phyloP scores from a whole-genome alignment of 495 filamentous ascomycete genomes.

The Clavariopsis aquatica region DNA sequence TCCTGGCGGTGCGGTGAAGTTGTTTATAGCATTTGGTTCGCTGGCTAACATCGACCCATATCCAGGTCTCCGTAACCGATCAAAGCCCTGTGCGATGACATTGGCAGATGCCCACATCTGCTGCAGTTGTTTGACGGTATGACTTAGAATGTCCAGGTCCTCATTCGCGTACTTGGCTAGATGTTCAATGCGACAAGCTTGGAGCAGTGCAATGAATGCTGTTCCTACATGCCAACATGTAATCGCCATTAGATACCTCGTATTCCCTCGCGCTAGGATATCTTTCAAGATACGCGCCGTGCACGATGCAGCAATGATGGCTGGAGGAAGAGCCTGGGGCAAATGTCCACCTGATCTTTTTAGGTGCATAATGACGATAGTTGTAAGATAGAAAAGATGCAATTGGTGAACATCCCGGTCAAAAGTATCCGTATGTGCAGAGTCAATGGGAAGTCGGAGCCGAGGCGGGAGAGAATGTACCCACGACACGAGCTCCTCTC shows the following conservation, averaged over 20 bases:
- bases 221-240: conserved; percentile 6
- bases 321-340: conserved; percentile 2
- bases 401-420: conserved; percentile 8
- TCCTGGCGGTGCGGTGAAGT: background rate
- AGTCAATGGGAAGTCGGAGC: conserved; percentile 7
- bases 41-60: background rate
- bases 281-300: conserved; percentile 5
- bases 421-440: conserved; percentile 2
- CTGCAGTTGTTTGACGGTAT: conserved; percentile 9
- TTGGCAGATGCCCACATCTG: conserved; percentile 10
- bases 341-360: conserved; percentile 2
- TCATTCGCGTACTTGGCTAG: background rate
- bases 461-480: conserved; percentile 3
- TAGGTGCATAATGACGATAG: conserved; percentile 3
- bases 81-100: conserved; percentile 7
- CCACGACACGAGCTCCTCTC: conserved; percentile 7
- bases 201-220: conserved; percentile 6
- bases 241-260: conserved; percentile 2
- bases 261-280: background rate
- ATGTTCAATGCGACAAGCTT: conserved; percentile 6
- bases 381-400: conserved; percentile 6
- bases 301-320: conserved; percentile 7
- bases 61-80: background rate
- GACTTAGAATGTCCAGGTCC: conserved; percentile 1
- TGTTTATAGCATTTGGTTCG: background rate